A percentile compares a stretch with the other conserved stretches of the same genome.
Conservation (phyloP, 2,329 filamentous ascomycete species). For the Fusarium hainanense region DNA sequence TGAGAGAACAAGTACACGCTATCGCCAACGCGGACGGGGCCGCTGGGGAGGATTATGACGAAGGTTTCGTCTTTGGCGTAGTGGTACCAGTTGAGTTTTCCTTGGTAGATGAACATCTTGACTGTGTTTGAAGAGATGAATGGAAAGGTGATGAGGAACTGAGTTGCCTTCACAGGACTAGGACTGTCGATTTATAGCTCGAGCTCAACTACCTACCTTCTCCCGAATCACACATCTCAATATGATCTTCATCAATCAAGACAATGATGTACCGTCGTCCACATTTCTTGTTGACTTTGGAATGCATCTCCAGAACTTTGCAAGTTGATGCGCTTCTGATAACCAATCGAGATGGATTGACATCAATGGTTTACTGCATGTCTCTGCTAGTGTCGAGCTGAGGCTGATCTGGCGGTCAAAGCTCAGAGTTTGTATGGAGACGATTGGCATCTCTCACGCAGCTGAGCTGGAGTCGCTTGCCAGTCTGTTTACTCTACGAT, state of each 20-base stretch:
- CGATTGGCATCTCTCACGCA: background rate
- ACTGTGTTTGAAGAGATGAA: background rate
- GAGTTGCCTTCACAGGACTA: background rate
- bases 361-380: background rate
- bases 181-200: background rate
- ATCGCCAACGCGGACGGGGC: conserved; percentile 35
- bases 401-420: background rate
- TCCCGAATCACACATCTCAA: background rate
- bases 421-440: background rate
- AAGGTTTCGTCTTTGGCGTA: conserved; percentile 36
- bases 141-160: background rate
- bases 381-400: conserved; percentile 1
- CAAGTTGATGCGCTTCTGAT: background rate
- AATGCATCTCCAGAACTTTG: background rate
- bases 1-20: conserved; percentile 39
- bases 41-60: conserved; percentile 28
- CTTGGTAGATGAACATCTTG: conserved; percentile 37
- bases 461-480: background rate
- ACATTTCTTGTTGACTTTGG: background rate
- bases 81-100: conserved; percentile 36
- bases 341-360: background rate
- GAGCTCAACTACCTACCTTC: background rate
- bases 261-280: background rate
- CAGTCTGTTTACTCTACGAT: too few species aligned
- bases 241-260: background rate